Base-by-base conservation (phyloP, 1,284 basidiomycete species). In the Xerocomus minutiporus region DNA sequence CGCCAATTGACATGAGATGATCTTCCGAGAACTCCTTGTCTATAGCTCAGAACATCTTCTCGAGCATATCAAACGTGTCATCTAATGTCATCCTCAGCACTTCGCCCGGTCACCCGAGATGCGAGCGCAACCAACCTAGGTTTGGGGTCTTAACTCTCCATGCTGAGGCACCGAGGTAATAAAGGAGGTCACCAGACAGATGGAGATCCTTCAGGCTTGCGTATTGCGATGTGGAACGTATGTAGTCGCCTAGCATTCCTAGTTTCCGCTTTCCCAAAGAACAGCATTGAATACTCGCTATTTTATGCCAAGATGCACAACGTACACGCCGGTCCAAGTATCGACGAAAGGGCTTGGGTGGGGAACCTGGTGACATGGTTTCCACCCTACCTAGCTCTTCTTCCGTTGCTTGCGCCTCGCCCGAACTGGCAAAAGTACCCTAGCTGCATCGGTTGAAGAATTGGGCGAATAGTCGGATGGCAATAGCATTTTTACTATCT, bases 401-500 rank as follows among this genome's bases (percentile, higher is more conserved):
- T 39, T 39, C 38, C 23, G 38, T 23, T 12, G 3, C 38, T 23
- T 39, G 38, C 38, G 13, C 20, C 8, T 39, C 38, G 9, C 11
- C 38, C 1, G 20, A 23, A 39, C 38, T 12, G 38, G 38, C 2
- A 6, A n/a, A 38, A 17, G 8, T 17, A 23, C 8, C 38, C 20
- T 8, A 3, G 11, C 5, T 28, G 25, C 23, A 7, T 12, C 8
- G 25, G 40, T 11, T 23, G 25, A 26, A 12, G 23, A 26, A 23
- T 20, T 20, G 20, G 20, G 20, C 40, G 13, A 3, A 41, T 26
- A 26, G 26, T 12, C 23, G 2, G 11, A 13, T 1, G 40, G 40
- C 23, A 67, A 53, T 38, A 64, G 61, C 54, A 64, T 62, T 26
- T 45, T 36, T 5, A 67, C 28, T 0, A 64, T 60, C 12, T 55